These are phyloP conservation scores for Flaveria ramosissima DNA, from an alignment of 129 eudicot species.

Conservation along the genomic window DNA sequence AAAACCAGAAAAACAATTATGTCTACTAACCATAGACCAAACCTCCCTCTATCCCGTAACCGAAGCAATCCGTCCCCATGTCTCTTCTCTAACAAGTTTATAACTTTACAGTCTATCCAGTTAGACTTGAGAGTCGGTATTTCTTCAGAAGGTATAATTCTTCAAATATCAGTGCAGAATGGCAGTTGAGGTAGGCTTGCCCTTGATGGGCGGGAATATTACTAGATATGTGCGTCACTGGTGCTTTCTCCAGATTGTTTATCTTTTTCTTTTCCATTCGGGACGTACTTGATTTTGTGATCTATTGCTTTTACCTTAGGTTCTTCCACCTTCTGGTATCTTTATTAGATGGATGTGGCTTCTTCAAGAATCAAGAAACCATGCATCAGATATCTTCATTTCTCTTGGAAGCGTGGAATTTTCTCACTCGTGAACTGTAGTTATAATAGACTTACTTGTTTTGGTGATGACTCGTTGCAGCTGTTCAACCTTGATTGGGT, in stretches of 20 bases:
- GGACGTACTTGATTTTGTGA: constrained; percentile 62
- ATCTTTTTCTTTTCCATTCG: constrained; percentile 16
- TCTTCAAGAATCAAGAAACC: constrained; percentile 53
- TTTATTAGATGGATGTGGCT: constrained; percentile 51
- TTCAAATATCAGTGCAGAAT: constrained; percentile 37
- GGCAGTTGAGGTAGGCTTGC: constrained; percentile 60
- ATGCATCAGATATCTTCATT: constrained; percentile 44
- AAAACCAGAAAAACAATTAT: not conserved
- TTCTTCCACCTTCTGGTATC: constrained; percentile 51
- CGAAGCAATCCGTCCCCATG: not conserved
- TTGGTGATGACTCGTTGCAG: constrained; percentile 63
- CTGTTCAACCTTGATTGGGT: constrained; percentile 66
- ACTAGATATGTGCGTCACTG: constrained; percentile 45
- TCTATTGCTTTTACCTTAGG: constrained; percentile 75
- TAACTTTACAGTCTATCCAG: constrained; percentile 29
- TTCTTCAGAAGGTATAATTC: constrained; percentile 2
- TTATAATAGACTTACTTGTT: constrained; percentile 43
- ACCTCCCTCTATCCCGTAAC: constrained; percentile 25
- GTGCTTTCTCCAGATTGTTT: constrained; percentile 35
- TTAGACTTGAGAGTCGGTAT: constrained; percentile 23
- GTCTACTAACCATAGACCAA: not conserved
- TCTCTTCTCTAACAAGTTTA: constrained; percentile 2
- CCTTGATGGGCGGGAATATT: constrained; percentile 47
- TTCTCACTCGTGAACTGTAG: constrained; percentile 52
- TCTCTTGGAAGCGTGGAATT: constrained; percentile 62